A percentile compares a stretch with the other conserved stretches of the same genome.
Evolutionary conservation across 352 stramenopile species (phyloP).

Genomic region (Globisporangium carolinianum): DNA sequence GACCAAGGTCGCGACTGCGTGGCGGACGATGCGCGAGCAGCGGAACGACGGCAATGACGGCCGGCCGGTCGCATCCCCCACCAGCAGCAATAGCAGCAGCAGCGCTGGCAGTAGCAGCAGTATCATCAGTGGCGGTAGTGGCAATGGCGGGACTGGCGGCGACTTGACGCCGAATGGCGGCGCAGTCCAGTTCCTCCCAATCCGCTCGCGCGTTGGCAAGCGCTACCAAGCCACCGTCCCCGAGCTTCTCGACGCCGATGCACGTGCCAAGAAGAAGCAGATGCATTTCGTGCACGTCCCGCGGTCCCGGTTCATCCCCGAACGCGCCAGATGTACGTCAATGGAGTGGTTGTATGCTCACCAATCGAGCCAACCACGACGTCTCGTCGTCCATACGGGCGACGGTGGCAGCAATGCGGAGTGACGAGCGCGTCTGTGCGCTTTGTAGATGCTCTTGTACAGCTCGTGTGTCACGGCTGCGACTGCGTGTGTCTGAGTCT

Average conservation of each 20-base stretch:
- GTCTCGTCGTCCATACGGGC: too few relatives aligned
- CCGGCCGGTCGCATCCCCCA: constrained; percentile 4
- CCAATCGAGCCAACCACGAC: too few relatives aligned
- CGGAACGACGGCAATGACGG: background rate
- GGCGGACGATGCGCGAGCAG: constrained; percentile 11
- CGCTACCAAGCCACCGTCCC: constrained; percentile 73
- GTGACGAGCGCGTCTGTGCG: too few relatives aligned
- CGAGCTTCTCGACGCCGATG: constrained; percentile 23
- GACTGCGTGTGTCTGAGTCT: background rate
- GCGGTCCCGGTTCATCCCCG: constrained; percentile 33
- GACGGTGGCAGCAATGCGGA: too few relatives aligned
- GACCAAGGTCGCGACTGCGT: background rate
- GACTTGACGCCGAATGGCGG: constrained; percentile 2
- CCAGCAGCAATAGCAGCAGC: constrained; percentile 10
- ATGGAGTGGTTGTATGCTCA: too few relatives aligned
- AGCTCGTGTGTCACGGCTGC: background rate
- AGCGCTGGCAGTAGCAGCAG: constrained; percentile 5
- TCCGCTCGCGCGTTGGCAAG: constrained; percentile 75
- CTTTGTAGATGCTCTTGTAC: too few relatives aligned
- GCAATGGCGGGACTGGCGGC: background rate
- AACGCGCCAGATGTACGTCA: constrained; percentile 44
- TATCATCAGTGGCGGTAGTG: background rate
- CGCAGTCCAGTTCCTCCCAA: constrained; percentile 45
- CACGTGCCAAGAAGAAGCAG: constrained; percentile 22
- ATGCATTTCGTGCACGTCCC: constrained; percentile 20